phyloP scores from a whole-genome alignment of 1,139 yeast species.

The Magnusiomyces paraingens region DNA sequence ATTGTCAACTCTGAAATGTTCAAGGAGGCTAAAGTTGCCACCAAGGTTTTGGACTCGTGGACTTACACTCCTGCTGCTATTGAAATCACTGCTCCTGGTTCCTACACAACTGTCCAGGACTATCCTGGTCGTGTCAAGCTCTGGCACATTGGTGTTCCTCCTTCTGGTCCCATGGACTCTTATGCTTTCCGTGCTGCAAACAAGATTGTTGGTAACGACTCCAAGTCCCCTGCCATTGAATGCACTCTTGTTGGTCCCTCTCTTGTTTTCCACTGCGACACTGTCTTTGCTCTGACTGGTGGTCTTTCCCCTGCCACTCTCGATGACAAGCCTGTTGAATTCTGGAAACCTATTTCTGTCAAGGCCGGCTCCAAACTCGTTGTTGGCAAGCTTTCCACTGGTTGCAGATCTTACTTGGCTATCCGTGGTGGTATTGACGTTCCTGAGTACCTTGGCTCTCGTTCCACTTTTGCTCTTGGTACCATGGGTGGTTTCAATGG shows the following conservation, averaged over 20 bases:
- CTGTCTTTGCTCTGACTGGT: constrained; percentile 79
- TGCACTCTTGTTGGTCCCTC: constrained; percentile 84
- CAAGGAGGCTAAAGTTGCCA: constrained; percentile 72
- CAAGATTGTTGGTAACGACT: constrained; percentile 79
- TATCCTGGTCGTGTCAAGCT: constrained; percentile 86
- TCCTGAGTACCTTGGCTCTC: constrained; percentile 88
- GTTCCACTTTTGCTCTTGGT: constrained; percentile 94
- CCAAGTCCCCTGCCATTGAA: constrained; percentile 81
- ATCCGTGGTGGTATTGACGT: constrained; percentile 92
- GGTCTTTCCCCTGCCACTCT: constrained; percentile 64
- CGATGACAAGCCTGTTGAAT: constrained; percentile 51
- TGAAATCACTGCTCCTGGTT: constrained; percentile 82
- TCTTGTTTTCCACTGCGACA: constrained; percentile 70
- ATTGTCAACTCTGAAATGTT: constrained; percentile 83
- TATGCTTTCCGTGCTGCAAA: constrained; percentile 86
- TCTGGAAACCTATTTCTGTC: constrained; percentile 66
- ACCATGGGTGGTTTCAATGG: constrained; percentile 94
- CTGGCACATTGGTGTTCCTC: constrained; percentile 95
- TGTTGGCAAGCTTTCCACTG: constrained; percentile 73
- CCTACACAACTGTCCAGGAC: constrained; percentile 92
- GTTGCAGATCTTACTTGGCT: constrained; percentile 87
- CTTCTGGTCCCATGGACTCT: constrained; percentile 97
- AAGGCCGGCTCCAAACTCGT: constrained; percentile 68
- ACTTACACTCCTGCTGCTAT: constrained; percentile 75
- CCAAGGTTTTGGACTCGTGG: constrained; percentile 80